Base-by-base conservation (phyloP, 2,329 filamentous ascomycete species). In the Colletotrichum sp. region DNA sequence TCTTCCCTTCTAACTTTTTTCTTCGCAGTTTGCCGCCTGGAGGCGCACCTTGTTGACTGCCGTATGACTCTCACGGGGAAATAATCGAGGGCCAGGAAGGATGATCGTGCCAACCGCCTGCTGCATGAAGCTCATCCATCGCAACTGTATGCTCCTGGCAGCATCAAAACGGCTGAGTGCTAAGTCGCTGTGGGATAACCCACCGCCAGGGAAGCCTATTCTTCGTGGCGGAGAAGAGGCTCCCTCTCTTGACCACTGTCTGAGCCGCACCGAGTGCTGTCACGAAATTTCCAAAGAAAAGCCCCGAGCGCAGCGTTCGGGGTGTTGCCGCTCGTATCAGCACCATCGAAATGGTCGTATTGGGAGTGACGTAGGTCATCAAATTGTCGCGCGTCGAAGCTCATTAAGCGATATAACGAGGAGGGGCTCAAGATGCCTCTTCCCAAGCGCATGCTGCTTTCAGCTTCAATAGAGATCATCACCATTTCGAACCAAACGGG, bases 401-500 rank as follows among this genome's bases (percentile, higher is more conserved):
- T 26, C 52, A 57, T 26, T 26, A 3, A 26, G 22, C 1, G 8
- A 4, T 16, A 57, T 26, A 18, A 57, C 12, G 22, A 26, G 48
- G 10, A 24, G 52, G 1, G 52, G 52, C 22, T 15, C 22, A 57
- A 26, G 15, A 57, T 9, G 22, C 8, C 15, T 57, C 12, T 26
- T 57, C 1, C 22, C 22, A 26, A 16, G 8, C 5, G 22, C 22
- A 8, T 57, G 22, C 15, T 57, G 22, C 15, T 57, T 26, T 26
- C 24, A 22, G 10, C 52, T 15, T 13, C 24, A 26, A 26, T 6
- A 8, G 52, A 57, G 10, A 26, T 57, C 24, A 57, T 57, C 16
- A 0, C 15, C 15, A 1, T 26, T 16, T 57, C 12, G 0, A 22
- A 6, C 3, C 22, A 6, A 0, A 26, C n/a, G 0, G 12, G 22